phyloP scores from a whole-genome alignment of 2,329 filamentous ascomycete genomes.

The Monilinia laxa region DNA sequence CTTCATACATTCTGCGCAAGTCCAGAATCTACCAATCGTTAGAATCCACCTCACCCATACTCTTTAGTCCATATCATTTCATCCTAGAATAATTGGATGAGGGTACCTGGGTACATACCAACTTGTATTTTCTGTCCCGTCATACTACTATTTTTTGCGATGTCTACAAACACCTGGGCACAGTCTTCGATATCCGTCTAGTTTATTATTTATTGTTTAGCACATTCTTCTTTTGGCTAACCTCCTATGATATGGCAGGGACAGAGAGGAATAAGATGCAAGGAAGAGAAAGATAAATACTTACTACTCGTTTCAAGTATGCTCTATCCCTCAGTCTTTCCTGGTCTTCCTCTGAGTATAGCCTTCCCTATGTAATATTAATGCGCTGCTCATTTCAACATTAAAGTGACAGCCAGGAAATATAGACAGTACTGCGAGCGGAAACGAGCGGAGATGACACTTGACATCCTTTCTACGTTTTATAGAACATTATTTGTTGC shows the following conservation, averaged over 20 bases:
- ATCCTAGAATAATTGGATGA: neutral
- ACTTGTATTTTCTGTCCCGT: slow-evolving; percentile 40
- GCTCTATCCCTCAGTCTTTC: slow-evolving; percentile 50
- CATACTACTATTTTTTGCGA: slow-evolving; percentile 49
- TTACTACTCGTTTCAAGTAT: slow-evolving; percentile 55
- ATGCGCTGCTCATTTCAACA: neutral
- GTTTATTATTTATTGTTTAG: neutral
- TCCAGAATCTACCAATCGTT: slow-evolving; percentile 13
- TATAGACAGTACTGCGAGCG: too few species aligned
- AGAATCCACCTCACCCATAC: neutral
- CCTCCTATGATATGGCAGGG: too few species aligned
- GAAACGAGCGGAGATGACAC: neutral
- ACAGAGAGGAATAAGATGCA: neutral
- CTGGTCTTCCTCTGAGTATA: slow-evolving; percentile 54
- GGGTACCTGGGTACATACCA: slow-evolving; percentile 31
- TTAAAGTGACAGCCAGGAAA: neutral
- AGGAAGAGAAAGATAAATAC: slow-evolving; percentile 28
- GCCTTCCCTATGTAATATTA: slow-evolving; percentile 44
- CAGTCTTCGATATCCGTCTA: slow-evolving; percentile 53
- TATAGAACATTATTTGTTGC: neutral
- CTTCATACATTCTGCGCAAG: slow-evolving; percentile 16
- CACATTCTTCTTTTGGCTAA: neutral
- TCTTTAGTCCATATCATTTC: neutral
- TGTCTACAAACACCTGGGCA: slow-evolving; percentile 54
- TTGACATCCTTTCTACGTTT: neutral